Evolutionary conservation across 306 rosid genomes (phyloP).

Genomic region (Echinosophora koreensis): DNA sequence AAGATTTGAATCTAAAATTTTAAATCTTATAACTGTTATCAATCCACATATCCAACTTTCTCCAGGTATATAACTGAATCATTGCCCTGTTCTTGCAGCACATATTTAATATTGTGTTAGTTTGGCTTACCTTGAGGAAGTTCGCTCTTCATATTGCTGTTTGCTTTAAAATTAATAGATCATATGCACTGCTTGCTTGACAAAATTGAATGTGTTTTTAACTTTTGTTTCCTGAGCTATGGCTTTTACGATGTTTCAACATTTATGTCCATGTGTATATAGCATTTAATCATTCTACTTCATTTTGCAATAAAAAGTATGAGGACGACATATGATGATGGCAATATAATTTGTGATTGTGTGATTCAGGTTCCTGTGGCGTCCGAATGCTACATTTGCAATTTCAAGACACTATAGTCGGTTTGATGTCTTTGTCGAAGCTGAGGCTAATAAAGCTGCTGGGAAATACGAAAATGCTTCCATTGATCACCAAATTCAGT

Average conservation of each 20-base stretch:
- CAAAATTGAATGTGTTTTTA: conserved; percentile 20
- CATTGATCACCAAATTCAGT: conserved; percentile 81
- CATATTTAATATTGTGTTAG: background rate
- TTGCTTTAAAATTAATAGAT: background rate
- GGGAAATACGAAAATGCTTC: conserved; percentile 91
- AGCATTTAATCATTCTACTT: conserved; percentile 18
- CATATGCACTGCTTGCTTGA: conserved; percentile 2
- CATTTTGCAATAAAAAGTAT: background rate
- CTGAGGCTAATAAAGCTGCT: conserved; percentile 95
- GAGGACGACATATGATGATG: conserved; percentile 13
- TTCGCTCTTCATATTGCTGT: conserved; percentile 9
- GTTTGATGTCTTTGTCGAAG: conserved; percentile 92
- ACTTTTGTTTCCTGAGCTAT: conserved; percentile 8
- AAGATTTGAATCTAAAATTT: background rate
- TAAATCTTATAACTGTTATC: background rate
- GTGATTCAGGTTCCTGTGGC: conserved; percentile 92
- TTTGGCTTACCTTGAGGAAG: background rate
- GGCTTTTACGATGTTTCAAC: conserved; percentile 6
- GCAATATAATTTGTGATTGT: conserved; percentile 28
- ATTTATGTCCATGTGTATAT: background rate
- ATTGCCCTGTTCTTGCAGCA: background rate
- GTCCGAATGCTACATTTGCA: conserved; percentile 86
- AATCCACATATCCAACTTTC: conserved; percentile 19
- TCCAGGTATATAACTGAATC: background rate
- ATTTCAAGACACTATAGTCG: conserved; percentile 95